phyloP scores from a whole-genome alignment of 805 yeast genomes.

The Novakomyces olei region DNA sequence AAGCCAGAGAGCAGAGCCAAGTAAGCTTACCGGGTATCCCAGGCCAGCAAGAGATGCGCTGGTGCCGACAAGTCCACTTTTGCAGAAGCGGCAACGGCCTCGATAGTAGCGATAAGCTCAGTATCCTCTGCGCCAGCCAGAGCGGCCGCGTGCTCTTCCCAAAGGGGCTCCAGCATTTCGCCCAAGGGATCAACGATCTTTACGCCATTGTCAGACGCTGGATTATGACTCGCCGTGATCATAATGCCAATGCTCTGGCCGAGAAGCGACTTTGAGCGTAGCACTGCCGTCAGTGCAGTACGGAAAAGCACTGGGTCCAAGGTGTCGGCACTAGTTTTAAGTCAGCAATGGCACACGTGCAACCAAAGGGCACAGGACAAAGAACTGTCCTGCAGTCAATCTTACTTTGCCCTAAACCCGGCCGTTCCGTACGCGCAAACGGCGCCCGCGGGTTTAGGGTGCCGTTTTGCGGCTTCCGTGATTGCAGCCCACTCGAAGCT shows the following conservation, averaged over 20 bases:
- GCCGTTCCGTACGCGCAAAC: constrained; percentile 92
- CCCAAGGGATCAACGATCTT: constrained; percentile 87
- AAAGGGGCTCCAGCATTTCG: constrained; percentile 58
- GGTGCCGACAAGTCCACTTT: constrained; percentile 21
- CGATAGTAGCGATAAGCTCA: constrained; percentile 22
- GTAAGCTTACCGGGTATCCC: constrained; percentile 56
- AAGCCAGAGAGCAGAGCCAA: too few species aligned
- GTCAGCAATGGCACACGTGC: too few species aligned
- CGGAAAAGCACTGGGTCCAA: constrained; percentile 39
- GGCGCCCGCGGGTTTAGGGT: too few species aligned
- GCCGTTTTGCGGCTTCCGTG: too few species aligned
- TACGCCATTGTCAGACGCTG: constrained; percentile 64
- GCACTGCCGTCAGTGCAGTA: constrained; percentile 59
- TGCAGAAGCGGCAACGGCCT: constrained; percentile 19
- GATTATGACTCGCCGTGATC: constrained; percentile 37
- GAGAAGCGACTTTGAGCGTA: constrained; percentile 50
- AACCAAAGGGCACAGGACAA: too few species aligned
- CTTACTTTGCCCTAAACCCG: constrained; percentile 53
- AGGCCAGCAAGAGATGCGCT: constrained; percentile 37
- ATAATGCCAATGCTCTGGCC: constrained; percentile 75
- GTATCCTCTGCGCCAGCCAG: constrained; percentile 59
- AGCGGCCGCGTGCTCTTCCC: constrained; percentile 68
- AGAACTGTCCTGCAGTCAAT: constrained; percentile 11
- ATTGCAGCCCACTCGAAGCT: too few species aligned
- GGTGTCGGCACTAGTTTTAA: constrained; percentile 5